These are phyloP conservation scores for Medicago arabica DNA, from an alignment of 306 rosid genomes.

Conservation along the genomic window DNA sequence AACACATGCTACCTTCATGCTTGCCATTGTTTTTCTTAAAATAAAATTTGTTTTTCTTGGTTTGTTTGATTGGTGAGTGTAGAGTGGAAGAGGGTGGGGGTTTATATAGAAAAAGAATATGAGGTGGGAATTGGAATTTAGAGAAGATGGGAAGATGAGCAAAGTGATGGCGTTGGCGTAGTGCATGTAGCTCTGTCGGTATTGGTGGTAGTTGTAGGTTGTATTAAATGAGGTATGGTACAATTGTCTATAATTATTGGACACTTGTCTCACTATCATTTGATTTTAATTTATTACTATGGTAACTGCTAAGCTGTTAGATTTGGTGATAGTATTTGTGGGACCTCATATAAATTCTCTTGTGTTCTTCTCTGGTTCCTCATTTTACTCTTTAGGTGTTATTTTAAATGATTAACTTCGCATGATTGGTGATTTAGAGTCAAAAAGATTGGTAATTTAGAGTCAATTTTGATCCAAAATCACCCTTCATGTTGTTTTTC, in stretches of 20 bases:
- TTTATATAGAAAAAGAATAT: not conserved
- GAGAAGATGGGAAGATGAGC: not conserved
- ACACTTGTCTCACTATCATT: not conserved
- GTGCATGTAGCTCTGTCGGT: too few relatives aligned
- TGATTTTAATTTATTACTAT: not conserved
- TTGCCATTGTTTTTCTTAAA: conserved; percentile 28
- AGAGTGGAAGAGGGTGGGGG: not conserved
- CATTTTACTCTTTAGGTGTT: too few relatives aligned
- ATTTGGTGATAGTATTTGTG: too few relatives aligned
- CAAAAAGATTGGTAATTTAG: too few relatives aligned
- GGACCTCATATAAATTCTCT: too few relatives aligned
- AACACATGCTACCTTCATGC: conserved; percentile 43
- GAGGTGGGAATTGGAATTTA: not conserved
- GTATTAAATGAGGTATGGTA: not conserved
- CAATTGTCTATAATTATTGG: not conserved
- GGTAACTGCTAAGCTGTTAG: not conserved
- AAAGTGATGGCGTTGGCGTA: not conserved
- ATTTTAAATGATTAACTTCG: too few relatives aligned
- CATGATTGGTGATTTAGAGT: too few relatives aligned
- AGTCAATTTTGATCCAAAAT: too few relatives aligned
- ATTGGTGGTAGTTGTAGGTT: not conserved
- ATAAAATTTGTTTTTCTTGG: not conserved
- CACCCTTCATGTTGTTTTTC: too few relatives aligned
- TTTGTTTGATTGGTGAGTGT: not conserved
- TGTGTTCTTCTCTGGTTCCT: too few relatives aligned